A percentile compares a stretch with the other conserved stretches of the same genome.
These are phyloP conservation scores for Tympanopsis confertula DNA, from an alignment of 2,329 filamentous ascomycete genomes.

Conservation along the genomic window DNA sequence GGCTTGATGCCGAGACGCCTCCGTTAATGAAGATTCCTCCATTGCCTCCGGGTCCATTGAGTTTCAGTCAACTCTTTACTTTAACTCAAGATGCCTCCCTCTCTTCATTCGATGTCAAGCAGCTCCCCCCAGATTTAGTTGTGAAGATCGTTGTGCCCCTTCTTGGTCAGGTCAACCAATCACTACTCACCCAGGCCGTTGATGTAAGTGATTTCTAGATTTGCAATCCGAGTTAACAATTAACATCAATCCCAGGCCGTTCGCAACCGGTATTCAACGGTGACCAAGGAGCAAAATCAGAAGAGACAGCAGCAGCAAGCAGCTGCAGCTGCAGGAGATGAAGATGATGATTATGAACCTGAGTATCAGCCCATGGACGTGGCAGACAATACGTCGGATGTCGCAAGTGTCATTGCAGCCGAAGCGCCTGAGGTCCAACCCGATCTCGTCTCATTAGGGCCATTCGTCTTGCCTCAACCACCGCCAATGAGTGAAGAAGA, in stretches of 20 bases:
- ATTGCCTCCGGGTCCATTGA: conserved; percentile 64
- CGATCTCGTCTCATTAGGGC: conserved; percentile 46
- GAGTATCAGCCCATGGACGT: conserved; percentile 10
- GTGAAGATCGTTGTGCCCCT: conserved; percentile 73
- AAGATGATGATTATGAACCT: conserved; percentile 13
- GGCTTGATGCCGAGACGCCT: conserved; percentile 41
- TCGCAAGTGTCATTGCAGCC: conserved; percentile 56
- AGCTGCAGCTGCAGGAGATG: conserved; percentile 3
- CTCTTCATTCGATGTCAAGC: conserved; percentile 71
- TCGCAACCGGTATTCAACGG: conserved; percentile 29
- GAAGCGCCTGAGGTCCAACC: conserved; percentile 32
- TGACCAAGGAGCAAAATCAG: conserved; percentile 6
- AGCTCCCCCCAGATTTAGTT: conserved; percentile 64
- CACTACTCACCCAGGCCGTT: conserved; percentile 61
- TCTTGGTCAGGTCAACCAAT: conserved; percentile 58
- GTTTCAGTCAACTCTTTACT: conserved; percentile 74
- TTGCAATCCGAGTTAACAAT: conserved; percentile 1
- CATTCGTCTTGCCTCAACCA: conserved; percentile 71
- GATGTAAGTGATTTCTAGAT: conserved; percentile 36
- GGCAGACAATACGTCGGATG: conserved; percentile 38
- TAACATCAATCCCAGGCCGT: conserved; percentile 28
- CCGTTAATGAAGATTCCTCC: conserved; percentile 48
- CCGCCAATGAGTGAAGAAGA: conserved; percentile 62
- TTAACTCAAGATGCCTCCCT: conserved; percentile 66
- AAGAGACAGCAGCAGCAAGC: neutral